These are phyloP conservation scores for Ceratorhiza oryzae-sativae DNA, from an alignment of 1,284 basidiomycete species.

Conservation along the genomic window DNA sequence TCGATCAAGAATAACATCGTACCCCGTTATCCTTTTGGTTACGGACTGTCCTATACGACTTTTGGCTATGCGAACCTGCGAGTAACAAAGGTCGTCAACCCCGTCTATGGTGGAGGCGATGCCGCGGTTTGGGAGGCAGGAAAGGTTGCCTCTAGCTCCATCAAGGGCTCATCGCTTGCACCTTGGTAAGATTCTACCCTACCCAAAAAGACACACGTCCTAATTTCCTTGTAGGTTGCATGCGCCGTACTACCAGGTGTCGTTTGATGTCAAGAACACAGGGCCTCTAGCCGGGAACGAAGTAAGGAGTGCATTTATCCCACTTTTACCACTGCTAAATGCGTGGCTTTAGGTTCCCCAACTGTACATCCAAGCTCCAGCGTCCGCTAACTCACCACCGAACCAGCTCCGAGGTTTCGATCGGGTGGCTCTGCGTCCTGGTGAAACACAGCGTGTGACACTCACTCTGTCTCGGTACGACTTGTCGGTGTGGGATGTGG, in stretches of 20 bases:
- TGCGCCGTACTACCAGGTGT: slow-evolving; percentile 32
- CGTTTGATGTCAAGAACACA: slow-evolving; percentile 39
- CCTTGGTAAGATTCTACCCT: slow-evolving; percentile 41
- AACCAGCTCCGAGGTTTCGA: slow-evolving; percentile 52
- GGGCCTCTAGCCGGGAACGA: slow-evolving; percentile 28
- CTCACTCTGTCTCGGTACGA: slow-evolving; percentile 50
- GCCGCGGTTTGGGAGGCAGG: slow-evolving; percentile 24
- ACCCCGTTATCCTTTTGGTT: slow-evolving; percentile 56
- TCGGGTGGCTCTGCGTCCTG: slow-evolving; percentile 56
- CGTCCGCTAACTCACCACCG: slow-evolving; percentile 40
- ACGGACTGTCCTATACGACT: slow-evolving; percentile 56
- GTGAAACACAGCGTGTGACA: slow-evolving; percentile 52
- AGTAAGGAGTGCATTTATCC: neutral
- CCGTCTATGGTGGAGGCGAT: neutral
- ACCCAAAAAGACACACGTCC: too few relatives aligned
- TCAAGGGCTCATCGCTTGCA: slow-evolving; percentile 30
- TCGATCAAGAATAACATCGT: slow-evolving; percentile 46
- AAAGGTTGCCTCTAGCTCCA: slow-evolving; percentile 9
- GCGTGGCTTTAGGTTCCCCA: slow-evolving; percentile 34
- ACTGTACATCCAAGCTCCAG: slow-evolving; percentile 42
- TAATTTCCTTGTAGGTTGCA: slow-evolving; percentile 32
- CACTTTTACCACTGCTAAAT: neutral
- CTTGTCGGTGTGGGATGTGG: slow-evolving; percentile 42
- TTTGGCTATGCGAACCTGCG: slow-evolving; percentile 50
- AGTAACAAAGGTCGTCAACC: slow-evolving; percentile 6